Evolutionary conservation across 768 basidiomycete genomes (phyloP).

Genomic region (Auricularia sp.): DNA sequence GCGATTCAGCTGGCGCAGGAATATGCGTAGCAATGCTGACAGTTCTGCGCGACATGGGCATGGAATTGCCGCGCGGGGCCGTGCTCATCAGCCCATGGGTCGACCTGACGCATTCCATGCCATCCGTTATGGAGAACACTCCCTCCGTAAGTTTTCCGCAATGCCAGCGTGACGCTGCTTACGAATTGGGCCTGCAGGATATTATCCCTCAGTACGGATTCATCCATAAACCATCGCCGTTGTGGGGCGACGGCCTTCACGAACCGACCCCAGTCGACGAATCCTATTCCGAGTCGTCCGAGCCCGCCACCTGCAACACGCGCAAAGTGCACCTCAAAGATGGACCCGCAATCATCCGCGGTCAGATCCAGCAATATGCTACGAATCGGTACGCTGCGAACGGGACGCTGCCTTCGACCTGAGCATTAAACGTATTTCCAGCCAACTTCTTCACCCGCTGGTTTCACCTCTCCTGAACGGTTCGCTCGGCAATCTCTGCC

Average conservation of each 20-base stretch:
- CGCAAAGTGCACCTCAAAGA: slow-evolving; percentile 39
- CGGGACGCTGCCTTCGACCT: too few relatives aligned
- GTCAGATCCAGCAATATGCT: slow-evolving; percentile 81
- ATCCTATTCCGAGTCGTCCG: not conserved
- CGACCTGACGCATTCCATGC: slow-evolving; percentile 89
- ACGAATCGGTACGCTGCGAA: slow-evolving; percentile 52
- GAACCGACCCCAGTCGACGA: not conserved
- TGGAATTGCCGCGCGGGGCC: slow-evolving; percentile 80
- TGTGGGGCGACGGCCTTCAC: slow-evolving; percentile 31
- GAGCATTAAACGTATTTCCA: slow-evolving; percentile 11
- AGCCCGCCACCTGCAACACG: slow-evolving; percentile 28
- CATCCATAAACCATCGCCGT: slow-evolving; percentile 59
- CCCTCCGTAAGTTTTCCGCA: slow-evolving; percentile 44
- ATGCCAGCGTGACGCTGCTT: not conserved
- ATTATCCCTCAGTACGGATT: slow-evolving; percentile 71
- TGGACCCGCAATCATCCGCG: slow-evolving; percentile 23
- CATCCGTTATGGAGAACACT: slow-evolving; percentile 77
- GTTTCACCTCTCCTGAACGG: slow-evolving; percentile 66
- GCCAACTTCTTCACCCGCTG: slow-evolving; percentile 57
- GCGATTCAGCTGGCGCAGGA: slow-evolving; percentile 92
- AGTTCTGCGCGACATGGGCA: slow-evolving; percentile 70
- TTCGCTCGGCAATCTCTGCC: slow-evolving; percentile 86
- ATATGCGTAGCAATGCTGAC: slow-evolving; percentile 76
- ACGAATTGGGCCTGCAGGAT: slow-evolving; percentile 39
- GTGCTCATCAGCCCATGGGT: slow-evolving; percentile 93